Base-by-base conservation (phyloP, 2,329 filamentous ascomycete species). In the Diaporthe vexans region DNA sequence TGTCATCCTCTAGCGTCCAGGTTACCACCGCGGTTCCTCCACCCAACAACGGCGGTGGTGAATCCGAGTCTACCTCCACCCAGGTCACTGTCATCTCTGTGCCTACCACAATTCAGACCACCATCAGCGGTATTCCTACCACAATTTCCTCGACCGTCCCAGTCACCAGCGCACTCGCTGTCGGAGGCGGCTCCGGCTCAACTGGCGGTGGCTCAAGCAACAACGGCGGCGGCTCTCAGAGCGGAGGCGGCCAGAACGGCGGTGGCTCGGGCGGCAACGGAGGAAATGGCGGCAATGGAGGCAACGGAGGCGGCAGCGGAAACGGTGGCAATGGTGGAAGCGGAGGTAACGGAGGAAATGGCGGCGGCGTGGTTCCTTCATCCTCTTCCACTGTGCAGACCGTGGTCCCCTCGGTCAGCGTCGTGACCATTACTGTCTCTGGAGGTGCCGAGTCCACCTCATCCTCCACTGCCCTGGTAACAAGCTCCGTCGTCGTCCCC, bases 401-500 rank as follows among this genome's bases (percentile, higher is more conserved):
- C 13, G 43, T 63, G 8, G 19, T 67, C 46, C 70, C 70, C 9
- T 52, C 70, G 7, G 56, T 61, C n/a, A 72, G 70, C 46, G 70
- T 72, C 3, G 70, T 72, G 43, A 72, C 70, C 17, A 51, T 72
- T 19, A 72, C 70, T 15, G 26, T 72, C 21, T 26, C 26, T 17
- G 70, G 70, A 54, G 68, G 68, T 17, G 56, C 48, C n/a, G 15
- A 67, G 63, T 46, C 58, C 17, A 26, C 63, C 46, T 67, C 63
- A 17, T 65, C 58, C 4, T 67, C 58, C 1, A 72, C 56, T 0
- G 43, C 43, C 19, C 48, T 65, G 33, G 35, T 67, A 7, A 72
- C 71, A n/a, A 67, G 43, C 48, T 56, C n/a, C 46, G 71, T 67
- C 8, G 61, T 63, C 43, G 48, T 72, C 9, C 71, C 71, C n/a